Evolutionary conservation across 768 basidiomycete genomes (phyloP).

Genomic region (Dioszegia crocea): DNA sequence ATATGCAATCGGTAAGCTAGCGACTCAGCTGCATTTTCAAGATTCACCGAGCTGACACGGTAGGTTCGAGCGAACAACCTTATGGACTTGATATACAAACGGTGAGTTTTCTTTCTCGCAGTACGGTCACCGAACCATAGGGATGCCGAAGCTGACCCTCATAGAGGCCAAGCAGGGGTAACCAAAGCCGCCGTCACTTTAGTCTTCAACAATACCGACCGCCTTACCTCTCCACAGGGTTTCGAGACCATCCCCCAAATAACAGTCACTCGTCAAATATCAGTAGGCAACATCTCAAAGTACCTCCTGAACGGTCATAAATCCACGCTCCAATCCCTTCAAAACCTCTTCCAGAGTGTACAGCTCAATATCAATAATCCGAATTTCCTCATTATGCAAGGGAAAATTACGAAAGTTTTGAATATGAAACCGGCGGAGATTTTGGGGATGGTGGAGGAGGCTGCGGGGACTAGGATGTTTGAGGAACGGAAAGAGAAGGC

Average conservation of each 20-base stretch:
- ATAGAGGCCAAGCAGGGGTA: conserved; percentile 83
- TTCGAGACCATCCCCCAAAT: conserved; percentile 77
- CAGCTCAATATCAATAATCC: conserved; percentile 99
- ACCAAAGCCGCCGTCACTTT: conserved; percentile 97
- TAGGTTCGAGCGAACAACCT: conserved; percentile 63
- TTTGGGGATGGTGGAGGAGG: conserved; percentile 97
- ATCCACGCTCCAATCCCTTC: conserved; percentile 73
- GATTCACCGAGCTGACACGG: not conserved
- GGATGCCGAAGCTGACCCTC: not conserved
- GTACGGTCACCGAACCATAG: too few species aligned
- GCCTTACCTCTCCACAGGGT: conserved; percentile 74
- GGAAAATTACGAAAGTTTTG: conserved; percentile 95
- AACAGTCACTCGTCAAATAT: conserved; percentile 88
- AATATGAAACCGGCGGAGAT: conserved; percentile 99
- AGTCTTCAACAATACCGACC: conserved; percentile 96
- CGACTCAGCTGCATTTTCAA: not conserved
- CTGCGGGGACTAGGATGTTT: conserved; percentile 97
- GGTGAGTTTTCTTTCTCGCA: conserved; percentile 47
- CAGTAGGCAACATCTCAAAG: conserved; percentile 86
- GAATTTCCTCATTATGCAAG: conserved; percentile 99
- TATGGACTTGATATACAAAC: conserved; percentile 97
- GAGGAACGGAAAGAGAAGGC: conserved; percentile 98
- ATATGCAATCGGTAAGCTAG: conserved; percentile 74
- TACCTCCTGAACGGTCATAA: conserved; percentile 97
- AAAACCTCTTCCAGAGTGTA: conserved; percentile 90